Evolutionary conservation across 1,139 yeast genomes (phyloP).

Genomic region (Yamadazyma conglobata): DNA sequence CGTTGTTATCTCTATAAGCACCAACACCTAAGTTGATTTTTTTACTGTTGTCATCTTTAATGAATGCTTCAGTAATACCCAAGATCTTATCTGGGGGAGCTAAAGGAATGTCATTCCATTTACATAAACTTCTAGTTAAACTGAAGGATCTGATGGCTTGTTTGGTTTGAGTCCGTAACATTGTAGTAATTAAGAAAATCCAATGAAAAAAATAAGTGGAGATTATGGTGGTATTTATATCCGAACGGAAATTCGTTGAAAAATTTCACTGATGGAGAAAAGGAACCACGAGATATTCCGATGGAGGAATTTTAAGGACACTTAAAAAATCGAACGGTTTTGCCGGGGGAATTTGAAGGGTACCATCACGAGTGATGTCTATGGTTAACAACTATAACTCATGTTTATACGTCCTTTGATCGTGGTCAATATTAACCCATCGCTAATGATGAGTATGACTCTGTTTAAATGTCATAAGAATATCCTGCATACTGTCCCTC

Average conservation of each 20-base stretch:
- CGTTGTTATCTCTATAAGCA: constrained; percentile 47
- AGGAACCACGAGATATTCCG: constrained; percentile 5
- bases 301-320: not conserved
- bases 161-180: constrained; percentile 8
- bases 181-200: constrained; percentile 1
- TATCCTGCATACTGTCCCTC: constrained; percentile 1
- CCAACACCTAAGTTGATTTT: constrained; percentile 52
- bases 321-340: too few relatives aligned
- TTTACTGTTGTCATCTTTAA: constrained; percentile 36
- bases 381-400: too few relatives aligned
- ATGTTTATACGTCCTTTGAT: too few relatives aligned
- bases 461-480: constrained; percentile 2
- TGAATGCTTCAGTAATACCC: constrained; percentile 58
- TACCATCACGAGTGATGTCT: too few relatives aligned
- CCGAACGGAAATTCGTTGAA: constrained; percentile 9
- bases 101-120: constrained; percentile 48
- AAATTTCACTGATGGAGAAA: constrained; percentile 5
- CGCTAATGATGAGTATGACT: too few relatives aligned
- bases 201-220: constrained; percentile 5
- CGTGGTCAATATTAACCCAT: too few relatives aligned
- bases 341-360: too few relatives aligned
- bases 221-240: constrained; percentile 6
- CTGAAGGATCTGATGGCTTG: constrained; percentile 13
- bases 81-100: constrained; percentile 76
- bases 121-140: constrained; percentile 14